These are phyloP conservation scores for Ceriops zippeliana DNA, from an alignment of 345 rosid species.

Conservation along the genomic window DNA sequence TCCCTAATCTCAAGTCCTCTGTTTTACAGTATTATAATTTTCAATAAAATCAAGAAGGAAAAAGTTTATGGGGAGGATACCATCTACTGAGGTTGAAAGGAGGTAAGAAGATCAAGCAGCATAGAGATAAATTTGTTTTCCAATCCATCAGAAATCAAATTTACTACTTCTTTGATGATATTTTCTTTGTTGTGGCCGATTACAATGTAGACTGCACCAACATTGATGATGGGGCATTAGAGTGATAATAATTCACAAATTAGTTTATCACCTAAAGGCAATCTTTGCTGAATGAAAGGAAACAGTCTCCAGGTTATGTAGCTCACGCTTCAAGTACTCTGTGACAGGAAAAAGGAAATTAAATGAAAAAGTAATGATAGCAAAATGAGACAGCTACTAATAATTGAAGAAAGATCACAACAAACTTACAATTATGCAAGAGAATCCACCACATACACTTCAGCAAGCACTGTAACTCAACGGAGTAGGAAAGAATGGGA, in stretches of 20 bases:
- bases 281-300: no score
- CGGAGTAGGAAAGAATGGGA: constrained; percentile 37
- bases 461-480: constrained; percentile 78
- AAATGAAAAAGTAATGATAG: not conserved
- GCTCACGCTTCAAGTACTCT: not conserved
- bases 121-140: constrained; percentile 50
- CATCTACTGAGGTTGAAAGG: constrained; percentile 7
- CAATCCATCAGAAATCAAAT: constrained; percentile 22
- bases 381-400: not conserved
- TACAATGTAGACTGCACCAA: constrained; percentile 28
- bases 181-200: constrained; percentile 22
- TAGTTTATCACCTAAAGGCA: not conserved
- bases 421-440: constrained; percentile 63
- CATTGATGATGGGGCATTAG: not conserved
- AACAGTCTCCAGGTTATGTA: not conserved
- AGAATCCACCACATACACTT: constrained; percentile 78
- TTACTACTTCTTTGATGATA: constrained; percentile 41
- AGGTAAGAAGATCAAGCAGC: constrained; percentile 50
- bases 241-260: constrained; percentile 1
- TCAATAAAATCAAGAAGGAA: no score
- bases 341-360: not conserved
- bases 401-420: not conserved
- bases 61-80: no score
- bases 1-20: no score
- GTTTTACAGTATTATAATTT: no score